Percentiles rank a stretch among this genome's conserved stretches.
Conservation (phyloP, 2,329 filamentous ascomycete species). For the Botryotinia narcissicola region DNA sequence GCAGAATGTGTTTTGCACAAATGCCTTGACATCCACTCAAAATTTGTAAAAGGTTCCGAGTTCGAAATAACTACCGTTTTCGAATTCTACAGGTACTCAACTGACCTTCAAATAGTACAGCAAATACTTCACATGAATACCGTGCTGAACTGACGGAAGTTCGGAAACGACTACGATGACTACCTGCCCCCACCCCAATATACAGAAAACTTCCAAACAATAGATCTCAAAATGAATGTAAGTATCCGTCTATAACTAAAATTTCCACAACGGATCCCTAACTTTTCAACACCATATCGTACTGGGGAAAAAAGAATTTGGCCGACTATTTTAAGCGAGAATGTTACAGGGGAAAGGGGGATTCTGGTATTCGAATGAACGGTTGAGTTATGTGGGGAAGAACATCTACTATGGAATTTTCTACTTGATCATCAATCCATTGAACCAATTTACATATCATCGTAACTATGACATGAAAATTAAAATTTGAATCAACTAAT, state of each 20-base stretch:
- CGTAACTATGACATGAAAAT: fast-evolving
- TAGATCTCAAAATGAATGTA: not conserved
- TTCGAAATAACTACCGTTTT: not conserved
- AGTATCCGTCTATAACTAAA: too few species aligned
- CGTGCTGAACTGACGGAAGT: not conserved
- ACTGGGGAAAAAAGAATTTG: not conserved
- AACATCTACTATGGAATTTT: not conserved
- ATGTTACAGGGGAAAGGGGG: not conserved
- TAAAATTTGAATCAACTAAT: not conserved
- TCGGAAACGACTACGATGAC: not conserved
- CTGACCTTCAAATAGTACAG: not conserved
- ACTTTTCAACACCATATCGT: not conserved
- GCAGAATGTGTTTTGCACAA: not conserved
- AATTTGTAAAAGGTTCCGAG: not conserved
- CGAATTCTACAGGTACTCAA: too few species aligned
- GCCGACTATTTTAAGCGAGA: not conserved
- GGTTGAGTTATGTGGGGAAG: not conserved
- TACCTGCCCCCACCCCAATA: too few species aligned
- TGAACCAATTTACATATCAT: fast-evolving
- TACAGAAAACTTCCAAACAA: not conserved
- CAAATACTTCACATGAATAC: not conserved
- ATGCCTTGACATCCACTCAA: too few species aligned
- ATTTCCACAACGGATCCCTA: not conserved
- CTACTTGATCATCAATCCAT: not conserved
- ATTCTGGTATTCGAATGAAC: not conserved